Conservation (phyloP, 2,329 filamentous ascomycete genomes). For the Ophiocordyceps robertsii region DNA sequence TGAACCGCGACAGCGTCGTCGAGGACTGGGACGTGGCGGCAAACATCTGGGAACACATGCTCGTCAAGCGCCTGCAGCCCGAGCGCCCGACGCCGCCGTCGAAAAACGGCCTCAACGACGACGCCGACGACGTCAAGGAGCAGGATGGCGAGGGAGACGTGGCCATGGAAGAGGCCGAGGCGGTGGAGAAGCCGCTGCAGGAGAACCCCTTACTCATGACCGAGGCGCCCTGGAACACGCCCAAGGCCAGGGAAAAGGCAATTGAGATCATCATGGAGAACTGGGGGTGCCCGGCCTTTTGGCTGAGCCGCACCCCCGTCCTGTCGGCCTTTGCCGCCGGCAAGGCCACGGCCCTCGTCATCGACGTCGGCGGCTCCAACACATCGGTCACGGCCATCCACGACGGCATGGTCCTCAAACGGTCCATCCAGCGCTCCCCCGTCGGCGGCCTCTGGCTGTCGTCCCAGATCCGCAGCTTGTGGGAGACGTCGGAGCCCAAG, state of each 20-base stretch:
- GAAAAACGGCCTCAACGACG: conserved; percentile 69
- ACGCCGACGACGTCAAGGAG: conserved; percentile 46
- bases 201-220: conserved; percentile 90
- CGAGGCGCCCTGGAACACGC: conserved; percentile 82
- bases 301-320: conserved; percentile 78
- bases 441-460: conserved; percentile 85
- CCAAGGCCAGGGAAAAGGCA: conserved; percentile 81
- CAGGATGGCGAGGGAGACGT: conserved; percentile 50
- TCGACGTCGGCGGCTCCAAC: conserved; percentile 82
- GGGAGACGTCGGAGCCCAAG: conserved; percentile 54
- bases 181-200: conserved; percentile 63
- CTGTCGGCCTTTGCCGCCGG: conserved; percentile 84
- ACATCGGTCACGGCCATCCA: conserved; percentile 84
- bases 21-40: conserved; percentile 93
- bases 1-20: conserved; percentile 76
- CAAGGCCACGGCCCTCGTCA: conserved; percentile 82
- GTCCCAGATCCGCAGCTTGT: conserved; percentile 71
- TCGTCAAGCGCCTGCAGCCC: conserved; percentile 78
- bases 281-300: conserved; percentile 92
- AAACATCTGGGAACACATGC: conserved; percentile 83
- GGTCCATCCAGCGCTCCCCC: conserved; percentile 74
- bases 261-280: conserved; percentile 96
- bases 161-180: conserved; percentile 37
- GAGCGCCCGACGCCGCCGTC: conserved; percentile 54
- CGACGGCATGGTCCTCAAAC: conserved; percentile 87